phyloP scores from a whole-genome alignment of 2,329 filamentous ascomycete genomes.

The Aspergillus novofumigatus region DNA sequence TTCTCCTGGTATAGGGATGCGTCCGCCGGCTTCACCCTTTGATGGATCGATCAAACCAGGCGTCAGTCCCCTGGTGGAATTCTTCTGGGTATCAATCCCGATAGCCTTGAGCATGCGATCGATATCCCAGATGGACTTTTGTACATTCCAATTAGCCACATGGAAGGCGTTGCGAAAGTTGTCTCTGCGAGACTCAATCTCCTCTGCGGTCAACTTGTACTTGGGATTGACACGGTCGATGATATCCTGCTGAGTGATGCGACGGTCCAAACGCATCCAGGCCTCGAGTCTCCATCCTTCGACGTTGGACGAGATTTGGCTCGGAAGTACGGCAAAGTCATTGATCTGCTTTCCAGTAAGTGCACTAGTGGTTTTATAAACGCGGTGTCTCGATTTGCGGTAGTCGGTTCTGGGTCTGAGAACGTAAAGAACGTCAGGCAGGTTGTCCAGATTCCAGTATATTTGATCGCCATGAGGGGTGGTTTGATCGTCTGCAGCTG shows the following conservation, averaged over 20 bases:
- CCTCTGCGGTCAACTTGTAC: neutral
- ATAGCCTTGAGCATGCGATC: neutral
- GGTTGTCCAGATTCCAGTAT: slow-evolving; percentile 19
- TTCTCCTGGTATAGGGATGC: slow-evolving; percentile 6
- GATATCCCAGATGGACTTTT: slow-evolving; percentile 6
- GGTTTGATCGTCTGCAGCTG: slow-evolving; percentile 6
- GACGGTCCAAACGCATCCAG: slow-evolving; percentile 22
- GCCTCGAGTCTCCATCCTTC: slow-evolving; percentile 24
- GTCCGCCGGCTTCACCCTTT: slow-evolving; percentile 12
- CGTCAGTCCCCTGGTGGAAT: slow-evolving; percentile 15
- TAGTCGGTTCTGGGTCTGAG: slow-evolving; percentile 10
- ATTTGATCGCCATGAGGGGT: slow-evolving; percentile 12
- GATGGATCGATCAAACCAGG: slow-evolving; percentile 13
- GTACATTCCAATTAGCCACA: slow-evolving; percentile 10
- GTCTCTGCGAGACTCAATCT: slow-evolving; percentile 10
- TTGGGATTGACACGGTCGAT: slow-evolving; percentile 18
- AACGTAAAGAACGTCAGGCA: slow-evolving; percentile 25
- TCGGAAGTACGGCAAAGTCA: slow-evolving; percentile 11
- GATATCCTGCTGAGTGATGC: slow-evolving; percentile 20
- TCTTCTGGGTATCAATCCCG: slow-evolving; percentile 7
- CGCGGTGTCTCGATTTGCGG: neutral
- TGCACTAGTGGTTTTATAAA: slow-evolving; percentile 8
- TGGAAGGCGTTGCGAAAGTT: slow-evolving; percentile 12
- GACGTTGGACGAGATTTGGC: slow-evolving; percentile 17
- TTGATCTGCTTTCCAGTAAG: slow-evolving; percentile 13